Evolutionary conservation across 768 basidiomycete genomes (phyloP).

Genomic region (Psilocybe cyanescens): DNA sequence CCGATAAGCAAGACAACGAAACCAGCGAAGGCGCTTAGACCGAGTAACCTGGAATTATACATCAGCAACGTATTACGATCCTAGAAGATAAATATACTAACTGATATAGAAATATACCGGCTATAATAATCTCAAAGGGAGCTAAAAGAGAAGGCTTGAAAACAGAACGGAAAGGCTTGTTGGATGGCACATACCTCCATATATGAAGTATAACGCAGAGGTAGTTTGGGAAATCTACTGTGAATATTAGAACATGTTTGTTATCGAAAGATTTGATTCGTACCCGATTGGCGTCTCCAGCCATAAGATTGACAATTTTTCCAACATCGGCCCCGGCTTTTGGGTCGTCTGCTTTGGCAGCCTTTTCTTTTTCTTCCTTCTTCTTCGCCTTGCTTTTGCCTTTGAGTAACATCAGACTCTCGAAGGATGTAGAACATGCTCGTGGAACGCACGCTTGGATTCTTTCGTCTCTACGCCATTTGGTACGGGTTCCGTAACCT

Average conservation of each 20-base stretch:
- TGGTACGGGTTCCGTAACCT: slow-evolving; percentile 32
- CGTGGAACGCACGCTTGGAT: slow-evolving; percentile 21
- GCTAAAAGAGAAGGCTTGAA: slow-evolving; percentile 35
- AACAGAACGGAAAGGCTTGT: slow-evolving; percentile 7
- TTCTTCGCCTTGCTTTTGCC: slow-evolving; percentile 36
- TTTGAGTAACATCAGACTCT: background rate
- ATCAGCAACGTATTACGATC: background rate
- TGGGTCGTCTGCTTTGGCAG: slow-evolving; percentile 52
- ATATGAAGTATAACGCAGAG: slow-evolving; percentile 66
- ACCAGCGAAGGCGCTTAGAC: slow-evolving; percentile 75
- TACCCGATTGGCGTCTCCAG: slow-evolving; percentile 70
- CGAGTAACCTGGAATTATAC: slow-evolving; percentile 51
- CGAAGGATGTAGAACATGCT: no score
- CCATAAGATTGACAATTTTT: slow-evolving; percentile 91
- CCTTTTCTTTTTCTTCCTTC: slow-evolving; percentile 42
- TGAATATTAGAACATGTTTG: background rate
- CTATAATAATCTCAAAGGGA: slow-evolving; percentile 80
- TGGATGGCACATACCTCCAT: slow-evolving; percentile 51
- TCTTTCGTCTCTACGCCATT: slow-evolving; percentile 29
- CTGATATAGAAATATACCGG: slow-evolving; percentile 78
- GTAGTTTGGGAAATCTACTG: slow-evolving; percentile 51
- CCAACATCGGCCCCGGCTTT: slow-evolving; percentile 85
- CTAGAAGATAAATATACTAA: slow-evolving; percentile 31
- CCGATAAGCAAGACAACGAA: slow-evolving; percentile 67
- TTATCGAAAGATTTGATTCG: slow-evolving; percentile 10